These are phyloP conservation scores for Sclerotinia borealis DNA, from an alignment of 2,329 filamentous ascomycete genomes.

Conservation along the genomic window DNA sequence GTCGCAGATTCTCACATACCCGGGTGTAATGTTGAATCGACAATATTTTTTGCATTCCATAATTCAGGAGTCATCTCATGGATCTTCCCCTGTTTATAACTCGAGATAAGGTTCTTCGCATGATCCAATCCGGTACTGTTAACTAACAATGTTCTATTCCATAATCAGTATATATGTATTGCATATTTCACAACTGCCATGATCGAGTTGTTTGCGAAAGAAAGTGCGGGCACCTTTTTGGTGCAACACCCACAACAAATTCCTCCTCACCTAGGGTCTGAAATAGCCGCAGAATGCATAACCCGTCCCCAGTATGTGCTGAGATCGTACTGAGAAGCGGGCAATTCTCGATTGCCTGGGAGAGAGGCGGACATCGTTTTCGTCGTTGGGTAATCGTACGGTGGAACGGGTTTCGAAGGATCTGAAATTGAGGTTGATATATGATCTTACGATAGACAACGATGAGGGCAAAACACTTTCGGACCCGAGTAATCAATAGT, in stretches of 20 bases:
- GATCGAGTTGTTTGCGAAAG: conserved; percentile 1
- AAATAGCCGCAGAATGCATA: conserved; percentile 78
- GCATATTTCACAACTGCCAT: background rate
- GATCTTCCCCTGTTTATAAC: conserved; percentile 81
- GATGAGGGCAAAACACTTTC: background rate
- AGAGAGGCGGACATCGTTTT: conserved; percentile 57
- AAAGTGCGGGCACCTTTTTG: conserved; percentile 24
- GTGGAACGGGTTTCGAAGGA: too few relatives aligned
- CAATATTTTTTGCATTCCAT: conserved; percentile 94
- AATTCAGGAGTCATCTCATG: conserved; percentile 80
- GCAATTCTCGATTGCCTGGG: conserved; percentile 70
- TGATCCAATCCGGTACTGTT: conserved; percentile 72
- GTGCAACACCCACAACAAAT: conserved; percentile 19
- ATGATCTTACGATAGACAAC: background rate
- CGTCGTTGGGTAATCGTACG: background rate
- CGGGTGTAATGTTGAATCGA: conserved; percentile 93
- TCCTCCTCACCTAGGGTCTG: conserved; percentile 82
- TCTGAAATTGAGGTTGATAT: background rate
- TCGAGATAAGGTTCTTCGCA: conserved; percentile 73
- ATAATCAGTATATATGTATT: conserved; percentile 19
- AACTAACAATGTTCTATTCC: conserved; percentile 73
- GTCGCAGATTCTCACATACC: conserved; percentile 47
- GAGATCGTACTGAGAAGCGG: conserved; percentile 87
- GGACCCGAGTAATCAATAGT: background rate
- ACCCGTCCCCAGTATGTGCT: conserved; percentile 93